Evolutionary conservation across 2,329 filamentous ascomycete species (phyloP).

Genomic region (Harringtonia lauricola): DNA sequence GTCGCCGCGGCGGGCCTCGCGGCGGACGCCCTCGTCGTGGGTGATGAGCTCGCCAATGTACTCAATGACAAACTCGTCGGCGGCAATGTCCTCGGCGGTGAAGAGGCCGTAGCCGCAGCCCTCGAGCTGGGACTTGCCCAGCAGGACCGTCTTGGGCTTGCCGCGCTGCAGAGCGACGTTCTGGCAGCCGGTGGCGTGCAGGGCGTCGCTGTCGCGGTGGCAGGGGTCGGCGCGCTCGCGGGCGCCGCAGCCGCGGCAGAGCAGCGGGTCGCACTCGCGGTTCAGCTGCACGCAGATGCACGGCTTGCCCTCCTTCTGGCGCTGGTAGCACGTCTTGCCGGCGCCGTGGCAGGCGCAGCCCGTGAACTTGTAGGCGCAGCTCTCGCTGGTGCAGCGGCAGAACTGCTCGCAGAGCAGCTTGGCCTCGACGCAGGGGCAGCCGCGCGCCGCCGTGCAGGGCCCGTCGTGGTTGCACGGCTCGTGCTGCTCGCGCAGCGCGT

Average conservation of each 20-base stretch:
- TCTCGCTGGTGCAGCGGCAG: slow-evolving; percentile 51
- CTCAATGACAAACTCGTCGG: slow-evolving; percentile 67
- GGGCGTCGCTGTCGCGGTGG: slow-evolving; percentile 48
- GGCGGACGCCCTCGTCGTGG: slow-evolving; percentile 56
- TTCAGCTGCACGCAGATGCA: slow-evolving; percentile 65
- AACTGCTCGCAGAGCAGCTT: slow-evolving; percentile 62
- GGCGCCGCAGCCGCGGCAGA: slow-evolving; percentile 63
- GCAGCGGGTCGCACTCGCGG: slow-evolving; percentile 69
- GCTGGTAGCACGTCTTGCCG: slow-evolving; percentile 47
- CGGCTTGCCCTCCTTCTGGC: slow-evolving; percentile 41
- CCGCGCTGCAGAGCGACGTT: slow-evolving; percentile 65
- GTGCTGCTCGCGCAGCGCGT: slow-evolving; percentile 44
- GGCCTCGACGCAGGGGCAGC: slow-evolving; percentile 51
- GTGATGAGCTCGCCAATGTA: slow-evolving; percentile 71
- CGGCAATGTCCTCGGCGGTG: slow-evolving; percentile 53
- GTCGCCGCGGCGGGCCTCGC: slow-evolving; percentile 49
- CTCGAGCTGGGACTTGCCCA: slow-evolving; percentile 59
- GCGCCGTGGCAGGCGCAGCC: slow-evolving; percentile 50
- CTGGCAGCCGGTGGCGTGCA: slow-evolving; percentile 51
- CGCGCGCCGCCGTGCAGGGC: slow-evolving; percentile 43
- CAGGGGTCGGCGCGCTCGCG: slow-evolving; percentile 55
- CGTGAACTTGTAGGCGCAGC: slow-evolving; percentile 52
- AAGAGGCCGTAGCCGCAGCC: slow-evolving; percentile 67
- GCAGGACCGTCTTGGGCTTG: slow-evolving; percentile 50
- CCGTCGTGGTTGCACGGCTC: slow-evolving; percentile 62